Base-by-base conservation (phyloP, 179 eudicot species). In the Spinacia oleracea region DNA sequence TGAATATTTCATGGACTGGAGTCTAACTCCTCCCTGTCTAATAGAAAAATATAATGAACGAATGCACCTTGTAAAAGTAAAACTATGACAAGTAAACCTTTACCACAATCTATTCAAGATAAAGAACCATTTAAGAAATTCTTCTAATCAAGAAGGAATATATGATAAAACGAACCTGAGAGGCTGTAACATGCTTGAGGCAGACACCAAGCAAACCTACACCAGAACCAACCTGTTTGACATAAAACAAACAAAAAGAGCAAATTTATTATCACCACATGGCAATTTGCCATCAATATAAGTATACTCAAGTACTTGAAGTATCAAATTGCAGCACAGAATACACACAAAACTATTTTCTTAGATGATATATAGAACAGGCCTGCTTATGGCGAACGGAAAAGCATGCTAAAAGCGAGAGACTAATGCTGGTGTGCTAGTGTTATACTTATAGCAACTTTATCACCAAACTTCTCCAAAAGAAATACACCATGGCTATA, bases 161-260 rank as follows among this genome's bases (percentile, higher is more conserved):
- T 56, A 66, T 38, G 43, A 42, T 15, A 51, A 50, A 58, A 38
- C 79, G 34, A 53, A 90, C 99, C 91, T 89, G 83, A 20, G 97
- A 93, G 68, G 97, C 96, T 78, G 89, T 88, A 59, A 82, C 96
- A 77, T 85, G 88, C 66, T 89, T 82, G 63, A 96, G 91, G 84
- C 98, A 93, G n/a, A 92, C 75, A 70, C 99, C 99, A 82, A 93
- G 88, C 90, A 96, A 83, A 70, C 98, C 99, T 76, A 89, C 97
- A 68, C 99, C 99, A 6, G 99, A 90, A 75, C 99, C 99, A 85
- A 96, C 91, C 99, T 96, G 91, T 59, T 67, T 69, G 34, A 72
- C 77, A 67, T 42, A 16, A 25, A 16, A 74, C 55, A 78, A 34
- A 51, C 58, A 40, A 76, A 76, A 73, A 53, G 25, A 1, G 8